Conservation (phyloP, 805 yeast species). For the Spathaspora girioi region DNA sequence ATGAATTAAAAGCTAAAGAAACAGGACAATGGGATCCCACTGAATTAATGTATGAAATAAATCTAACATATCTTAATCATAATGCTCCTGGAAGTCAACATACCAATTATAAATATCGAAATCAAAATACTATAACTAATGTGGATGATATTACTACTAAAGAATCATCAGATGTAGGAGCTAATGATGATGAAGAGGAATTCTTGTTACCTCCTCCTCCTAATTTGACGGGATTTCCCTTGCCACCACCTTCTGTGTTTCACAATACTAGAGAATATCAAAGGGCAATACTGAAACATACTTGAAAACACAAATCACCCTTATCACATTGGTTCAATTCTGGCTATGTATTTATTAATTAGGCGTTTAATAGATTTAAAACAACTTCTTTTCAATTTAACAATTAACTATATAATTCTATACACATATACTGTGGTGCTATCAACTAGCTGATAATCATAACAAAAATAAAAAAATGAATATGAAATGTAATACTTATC, state of each 20-base stretch:
- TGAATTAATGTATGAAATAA: constrained; percentile 34
- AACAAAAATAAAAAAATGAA: neutral
- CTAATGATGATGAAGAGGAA: constrained; percentile 6
- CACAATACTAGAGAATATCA: constrained; percentile 21
- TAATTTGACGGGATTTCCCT: constrained; percentile 21
- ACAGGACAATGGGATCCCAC: constrained; percentile 33
- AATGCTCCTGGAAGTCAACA: constrained; percentile 24
- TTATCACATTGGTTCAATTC: neutral
- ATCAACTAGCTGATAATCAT: no score
- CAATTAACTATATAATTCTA: neutral
- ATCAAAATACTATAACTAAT: neutral
- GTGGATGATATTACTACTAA: constrained; percentile 2
- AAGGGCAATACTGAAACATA: constrained; percentile 13
- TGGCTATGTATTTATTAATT: neutral
- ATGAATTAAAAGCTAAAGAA: constrained; percentile 46
- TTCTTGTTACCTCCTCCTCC: constrained; percentile 33
- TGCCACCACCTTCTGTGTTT: constrained; percentile 31
- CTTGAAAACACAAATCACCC: neutral
- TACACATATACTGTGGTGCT: neutral
- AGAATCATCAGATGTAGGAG: constrained; percentile 1
- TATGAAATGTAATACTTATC: neutral
- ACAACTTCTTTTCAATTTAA: neutral
- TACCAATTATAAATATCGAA: constrained; percentile 2
- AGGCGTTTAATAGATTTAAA: neutral
- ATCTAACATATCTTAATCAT: constrained; percentile 28